phyloP scores from a whole-genome alignment of 441 rosid species.

The Erodium texanum region DNA sequence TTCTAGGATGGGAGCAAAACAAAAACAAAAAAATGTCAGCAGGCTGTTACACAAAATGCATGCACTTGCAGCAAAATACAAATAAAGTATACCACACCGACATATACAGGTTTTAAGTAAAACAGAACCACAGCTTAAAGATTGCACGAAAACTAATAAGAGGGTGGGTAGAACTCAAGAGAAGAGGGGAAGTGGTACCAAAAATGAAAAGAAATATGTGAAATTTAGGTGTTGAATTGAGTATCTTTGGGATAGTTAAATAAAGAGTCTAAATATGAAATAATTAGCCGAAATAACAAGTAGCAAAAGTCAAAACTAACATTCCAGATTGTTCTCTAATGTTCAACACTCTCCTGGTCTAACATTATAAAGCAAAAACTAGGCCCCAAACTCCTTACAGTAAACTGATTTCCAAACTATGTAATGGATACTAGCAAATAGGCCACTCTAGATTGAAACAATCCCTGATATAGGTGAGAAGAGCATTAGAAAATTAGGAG shows the following conservation, averaged over 20 bases:
- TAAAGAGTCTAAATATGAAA: not conserved
- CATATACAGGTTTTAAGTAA: not conserved
- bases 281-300: too few relatives aligned
- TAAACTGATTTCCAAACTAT: not conserved
- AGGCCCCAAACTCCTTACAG: too few relatives aligned
- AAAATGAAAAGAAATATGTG: too few relatives aligned
- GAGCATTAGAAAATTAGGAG: not conserved
- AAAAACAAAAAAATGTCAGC: not conserved
- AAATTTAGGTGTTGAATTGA: too few relatives aligned
- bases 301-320: too few relatives aligned
- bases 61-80: not conserved
- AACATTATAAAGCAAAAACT: too few relatives aligned
- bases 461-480: not conserved
- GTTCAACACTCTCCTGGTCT: too few relatives aligned
- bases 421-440: not conserved
- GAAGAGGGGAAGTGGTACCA: too few relatives aligned
- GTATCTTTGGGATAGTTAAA: not conserved
- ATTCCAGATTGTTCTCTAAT: too few relatives aligned
- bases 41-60: not conserved
- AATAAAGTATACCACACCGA: not conserved
- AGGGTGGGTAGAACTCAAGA: not conserved
- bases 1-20: conserved; percentile 30
- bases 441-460: not conserved
- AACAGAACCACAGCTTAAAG: not conserved
- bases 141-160: not conserved